Base-by-base conservation (phyloP, 352 stramenopile species). In the Phytophthora sojae region DNA sequence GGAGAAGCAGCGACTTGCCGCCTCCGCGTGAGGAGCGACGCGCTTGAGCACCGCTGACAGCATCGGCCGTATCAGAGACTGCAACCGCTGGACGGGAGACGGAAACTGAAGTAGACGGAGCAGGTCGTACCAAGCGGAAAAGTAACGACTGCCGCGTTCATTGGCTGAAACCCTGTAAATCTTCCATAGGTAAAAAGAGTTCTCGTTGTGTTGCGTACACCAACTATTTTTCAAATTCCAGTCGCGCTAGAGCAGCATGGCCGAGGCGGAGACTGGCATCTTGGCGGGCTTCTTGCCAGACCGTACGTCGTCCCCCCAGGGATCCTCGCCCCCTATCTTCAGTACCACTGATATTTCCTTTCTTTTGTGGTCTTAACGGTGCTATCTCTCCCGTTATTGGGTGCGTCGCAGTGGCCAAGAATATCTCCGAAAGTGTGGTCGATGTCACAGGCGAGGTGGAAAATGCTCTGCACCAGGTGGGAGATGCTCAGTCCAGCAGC, bases 391-490 rank as follows among this genome's bases (percentile, higher is more conserved):
- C 17, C 8, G 17, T 4, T 23, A 21, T 26, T 62, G 32, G 21
- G n/a, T 32, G 9, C 25, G 23, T 19, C 52, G 32, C 50, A 90
- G 84, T 92, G 59, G 80, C 77, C 29, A 52, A 73, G 9, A 71
- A 80, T 25, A 78, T 88, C 50, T 59, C 61, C 9, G 80, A 90
- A 53, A 88, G 80, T 58, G 73, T 83, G 21, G 80, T 75, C 14
- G 77, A 80, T 54, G 85, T 87, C 47, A 89, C 73, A 2, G 85
- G 85, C 4, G 82, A 91, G 62, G 71, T 92, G 69, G 85, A 92
- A 64, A 92, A 90, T 69, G 70, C 79, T 19, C 75, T 92, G 19
- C 85, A 92, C 54, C 80, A 90, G 78, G 84, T 92, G 39, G 4
- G 58, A 19, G 67, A 54, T 55, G 39, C 14, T 47, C 32, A 15